Evolutionary conservation across 163 green algal species (phyloP), one percentile per base, ranked within the genome.

Genomic region (Volvox carteri): DNA sequence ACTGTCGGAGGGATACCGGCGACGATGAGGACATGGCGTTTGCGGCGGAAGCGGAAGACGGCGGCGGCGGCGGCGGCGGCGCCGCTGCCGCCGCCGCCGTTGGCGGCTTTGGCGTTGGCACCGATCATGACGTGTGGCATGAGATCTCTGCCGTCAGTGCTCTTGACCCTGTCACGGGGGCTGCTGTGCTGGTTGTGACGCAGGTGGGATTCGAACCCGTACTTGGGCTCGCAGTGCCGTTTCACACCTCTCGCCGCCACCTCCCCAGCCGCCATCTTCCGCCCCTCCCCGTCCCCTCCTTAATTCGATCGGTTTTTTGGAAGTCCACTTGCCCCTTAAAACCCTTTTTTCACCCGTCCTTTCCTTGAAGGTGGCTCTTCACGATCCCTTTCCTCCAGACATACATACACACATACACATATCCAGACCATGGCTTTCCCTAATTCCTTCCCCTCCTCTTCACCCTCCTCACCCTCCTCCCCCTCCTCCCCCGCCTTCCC

Each of bases 51-150:
- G 72, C 41, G 73, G 73, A 25, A 16, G 73, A 62, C n/a, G 25
- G 18, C 44, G 44, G 44, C 73, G 23, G 73, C 65, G 33, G 72
- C 41, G 39, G 72, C 39, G 14, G 39, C 30, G 30, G 46, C 41
- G 19, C 14, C 44, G 25, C 41, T 56, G 72, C 42, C 73, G 44
- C 12, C 44, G 41, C 11, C 42, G 60, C 25, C 60, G 23, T 33
- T 39, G 19, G 23, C 18, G 60, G 60, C 4, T 58, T 58, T 58
- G 48, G 48, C 12, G 48, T 11, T 14, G 48, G 11, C 62, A 30
- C n/a, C n/a, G 70, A 58, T 28, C 70, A 78, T 54, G 70, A 79
- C 23, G 46, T 79, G 46, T 87, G 81, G 81, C 81, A 87, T 50
- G 46, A 87, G 48, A 41, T 80, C 5, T 79, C 81, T 0, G 81